phyloP scores from a whole-genome alignment of 116 monocot genomes.

The Zostera marina region DNA sequence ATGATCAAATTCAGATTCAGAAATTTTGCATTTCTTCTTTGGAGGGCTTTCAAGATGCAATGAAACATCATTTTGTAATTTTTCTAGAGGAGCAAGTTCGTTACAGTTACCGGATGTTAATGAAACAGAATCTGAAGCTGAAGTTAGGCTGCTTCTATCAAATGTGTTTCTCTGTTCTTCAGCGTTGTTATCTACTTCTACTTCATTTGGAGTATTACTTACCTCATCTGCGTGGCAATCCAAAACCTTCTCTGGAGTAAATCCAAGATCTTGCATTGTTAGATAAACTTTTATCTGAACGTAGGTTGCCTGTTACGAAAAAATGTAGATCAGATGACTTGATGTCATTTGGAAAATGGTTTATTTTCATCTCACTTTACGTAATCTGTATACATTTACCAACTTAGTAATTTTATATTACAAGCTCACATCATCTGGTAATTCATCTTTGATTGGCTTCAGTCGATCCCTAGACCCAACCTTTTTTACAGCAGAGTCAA shows the following conservation, averaged over 20 bases:
- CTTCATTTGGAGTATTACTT: neutral
- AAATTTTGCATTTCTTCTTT: conserved; percentile 22
- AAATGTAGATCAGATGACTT: neutral
- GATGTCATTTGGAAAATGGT: neutral
- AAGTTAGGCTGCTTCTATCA: neutral
- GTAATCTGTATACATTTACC: neutral
- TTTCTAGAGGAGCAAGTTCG: conserved; percentile 7
- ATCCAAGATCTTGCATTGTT: conserved; percentile 37
- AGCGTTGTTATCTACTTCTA: neutral
- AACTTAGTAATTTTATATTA: neutral
- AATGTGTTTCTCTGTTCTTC: neutral
- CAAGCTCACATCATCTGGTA: conserved; percentile 55
- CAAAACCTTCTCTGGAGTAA: conserved; percentile 26
- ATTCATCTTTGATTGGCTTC: conserved; percentile 86
- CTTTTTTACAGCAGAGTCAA: conserved; percentile 33
- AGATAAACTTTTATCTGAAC: conserved; percentile 44
- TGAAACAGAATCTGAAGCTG: neutral
- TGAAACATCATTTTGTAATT: conserved; percentile 7
- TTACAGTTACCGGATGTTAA: neutral
- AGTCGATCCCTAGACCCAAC: conserved; percentile 60
- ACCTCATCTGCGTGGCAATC: conserved; percentile 2
- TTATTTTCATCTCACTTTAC: neutral
- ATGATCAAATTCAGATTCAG: conserved; percentile 7
- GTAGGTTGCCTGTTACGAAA: conserved; percentile 43
- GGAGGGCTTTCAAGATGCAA: conserved; percentile 9